phyloP scores from a whole-genome alignment of 176 grass and related monocot species.

The Ensete glaucum region DNA sequence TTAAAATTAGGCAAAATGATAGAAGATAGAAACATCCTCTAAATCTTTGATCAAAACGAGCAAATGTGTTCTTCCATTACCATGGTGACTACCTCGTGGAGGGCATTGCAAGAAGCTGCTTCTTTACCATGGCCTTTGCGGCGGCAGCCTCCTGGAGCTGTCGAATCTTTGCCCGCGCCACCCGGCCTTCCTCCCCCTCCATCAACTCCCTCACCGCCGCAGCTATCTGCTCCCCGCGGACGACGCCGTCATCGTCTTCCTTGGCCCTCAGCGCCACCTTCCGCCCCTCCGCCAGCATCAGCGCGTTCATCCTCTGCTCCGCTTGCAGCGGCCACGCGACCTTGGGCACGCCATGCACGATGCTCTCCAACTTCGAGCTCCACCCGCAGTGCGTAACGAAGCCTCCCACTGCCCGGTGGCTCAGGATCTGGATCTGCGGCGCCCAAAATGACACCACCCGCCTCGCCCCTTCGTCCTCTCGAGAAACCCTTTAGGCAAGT shows the following conservation, averaged over 20 bases:
- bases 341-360: neutral
- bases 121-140: no score
- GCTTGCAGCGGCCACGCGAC: neutral
- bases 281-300: neutral
- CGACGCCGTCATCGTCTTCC: neutral
- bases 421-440: neutral
- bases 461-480: no score
- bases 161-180: no score
- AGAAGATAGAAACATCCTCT: no score
- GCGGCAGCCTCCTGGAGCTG: no score
- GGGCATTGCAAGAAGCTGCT: no score
- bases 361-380: neutral
- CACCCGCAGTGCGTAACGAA: slow-evolving; percentile 3
- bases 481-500: neutral
- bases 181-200: neutral
- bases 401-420: neutral
- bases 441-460: neutral
- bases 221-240: neutral
- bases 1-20: no score
- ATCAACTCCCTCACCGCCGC: slow-evolving; percentile 5
- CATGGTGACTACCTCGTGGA: no score
- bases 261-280: neutral
- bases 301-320: neutral
- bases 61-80: no score
- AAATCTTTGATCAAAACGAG: no score